Base-by-base conservation (phyloP, 2,329 filamentous ascomycete genomes). In the Calycina herbarum region DNA sequence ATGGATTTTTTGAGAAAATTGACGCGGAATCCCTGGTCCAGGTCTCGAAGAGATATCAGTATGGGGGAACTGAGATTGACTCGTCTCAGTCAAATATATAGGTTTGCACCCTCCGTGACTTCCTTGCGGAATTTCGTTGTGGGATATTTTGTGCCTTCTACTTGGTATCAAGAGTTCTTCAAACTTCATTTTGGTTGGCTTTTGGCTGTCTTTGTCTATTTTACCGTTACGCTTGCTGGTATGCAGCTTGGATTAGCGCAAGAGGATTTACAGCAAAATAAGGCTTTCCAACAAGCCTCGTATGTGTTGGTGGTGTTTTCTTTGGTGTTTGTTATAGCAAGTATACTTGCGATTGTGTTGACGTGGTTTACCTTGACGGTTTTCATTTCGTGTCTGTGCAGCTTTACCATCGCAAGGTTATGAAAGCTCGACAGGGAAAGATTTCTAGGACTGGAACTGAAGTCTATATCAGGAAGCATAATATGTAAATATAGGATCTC, bases 31-130 rank as follows among this genome's bases (percentile, higher is more conserved):
- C 10, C 4, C 35, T 40, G 11, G 35, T 40, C 11, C 35, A 40
- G 35, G 35, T 40, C 11, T 40, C 35, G 35, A 54, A 54, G 24
- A 20, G 48, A 54, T 54, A 54, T 54, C 24, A 27, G 48, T 54
- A 54, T 27, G 20, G 48, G 48, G 7, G 48, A 54, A 13, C 5
- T 54, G 6, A 7, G 48, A 20, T 27, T 54, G n/a, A 20, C 48
- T 54, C 48, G 48, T 24, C 48, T 54, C n/a, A 54, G 24, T 24
- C n/a, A 54, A 17, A 54, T 54, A 20, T 54, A 54, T 54, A 54
- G 24, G 24, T 54, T 54, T 40, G 35, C 35, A 15, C 35, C 35
- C 35, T 40, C 35, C 11, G 35, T 40, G 10, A 40, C 35, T 13
- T 40, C 35, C 1, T 13, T 40, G 35, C 35, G 35, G 10, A 40